Evolutionary conservation across 495 filamentous ascomycete genomes (phyloP), one percentile per base, ranked within the genome.

Genomic region (Xylaria sp.): DNA sequence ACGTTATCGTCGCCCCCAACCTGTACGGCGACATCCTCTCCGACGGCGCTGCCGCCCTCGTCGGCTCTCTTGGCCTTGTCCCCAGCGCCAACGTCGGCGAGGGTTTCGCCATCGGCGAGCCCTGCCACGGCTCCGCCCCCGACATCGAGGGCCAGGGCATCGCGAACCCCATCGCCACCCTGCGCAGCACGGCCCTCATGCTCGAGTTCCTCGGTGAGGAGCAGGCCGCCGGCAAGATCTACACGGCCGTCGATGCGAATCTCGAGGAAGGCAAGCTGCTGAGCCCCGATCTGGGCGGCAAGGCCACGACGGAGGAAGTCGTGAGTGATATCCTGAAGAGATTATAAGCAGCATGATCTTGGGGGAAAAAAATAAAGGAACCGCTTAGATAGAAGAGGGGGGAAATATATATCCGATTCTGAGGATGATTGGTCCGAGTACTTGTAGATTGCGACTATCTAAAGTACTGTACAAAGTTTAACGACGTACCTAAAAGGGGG

Each of bases 1-100:
- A 99, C 79, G 97, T 99, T 68, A 96, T 99, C 75, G 96, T 99
- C 46, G 96, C 97, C 40, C 96, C 96, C 8, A 99, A 99, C 84
- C 88, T 99, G 35, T 99, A 99, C 84, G 96, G 96, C 73, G 96
- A 99, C 80, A 95, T 99, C 73, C 87, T 99, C 48, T 97, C 93
- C 3, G 96, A 99, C 81, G 97, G 94, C 69, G 96, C 96, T 31
- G 96, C 97, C 40, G 96, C 96, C 5, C 89, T 99, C 15, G 96
- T 99, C 44, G 96, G 95, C n/a, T 93, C 90, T 46, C 83, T 99
- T 53, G 96, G 96, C 70, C 88, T 99, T 9, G 97, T 99, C 1
- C 96, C 96, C n/a, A 92, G 88, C 71, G 96, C 96, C 68, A 99
- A 99, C 81, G 97, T 99, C 37, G 95, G 96, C 74, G 92, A 97